These are phyloP conservation scores for Fusarium fujikuroi DNA, from an alignment of 2,329 filamentous ascomycete species.

Conservation along the genomic window DNA sequence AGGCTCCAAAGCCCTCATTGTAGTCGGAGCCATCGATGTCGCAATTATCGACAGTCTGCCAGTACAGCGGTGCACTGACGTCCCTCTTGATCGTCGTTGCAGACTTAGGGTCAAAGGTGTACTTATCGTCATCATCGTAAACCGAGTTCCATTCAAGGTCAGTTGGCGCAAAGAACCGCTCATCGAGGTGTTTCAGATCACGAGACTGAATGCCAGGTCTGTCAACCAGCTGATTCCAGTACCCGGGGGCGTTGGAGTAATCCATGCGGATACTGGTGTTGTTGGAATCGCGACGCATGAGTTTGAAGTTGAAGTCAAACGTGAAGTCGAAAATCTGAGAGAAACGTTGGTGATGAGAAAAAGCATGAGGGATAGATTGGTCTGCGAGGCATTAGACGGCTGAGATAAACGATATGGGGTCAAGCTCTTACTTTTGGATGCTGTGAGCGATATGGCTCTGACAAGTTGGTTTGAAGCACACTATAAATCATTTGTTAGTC, in stretches of 20 bases:
- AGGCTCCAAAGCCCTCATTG: background rate
- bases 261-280: conserved; percentile 1
- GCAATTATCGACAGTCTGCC: background rate
- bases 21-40: background rate
- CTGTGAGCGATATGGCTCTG: conserved; percentile 3
- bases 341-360: background rate
- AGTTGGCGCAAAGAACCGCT: background rate
- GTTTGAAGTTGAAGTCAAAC: conserved; percentile 5
- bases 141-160: background rate
- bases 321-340: conserved; percentile 3
- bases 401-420: background rate
- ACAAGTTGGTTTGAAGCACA: conserved; percentile 9
- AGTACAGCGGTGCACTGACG: background rate
- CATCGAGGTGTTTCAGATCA: background rate
- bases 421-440: background rate
- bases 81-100: background rate
- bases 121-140: background rate
- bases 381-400: background rate
- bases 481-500: background rate
- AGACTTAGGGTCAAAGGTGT: background rate
- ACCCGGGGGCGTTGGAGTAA: background rate
- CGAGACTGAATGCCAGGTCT: background rate
- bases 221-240: background rate
- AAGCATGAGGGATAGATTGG: background rate
- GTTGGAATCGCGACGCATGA: background rate